These are phyloP conservation scores for Sordaria brevicollis DNA, from an alignment of 495 filamentous ascomycete species.

Conservation along the genomic window DNA sequence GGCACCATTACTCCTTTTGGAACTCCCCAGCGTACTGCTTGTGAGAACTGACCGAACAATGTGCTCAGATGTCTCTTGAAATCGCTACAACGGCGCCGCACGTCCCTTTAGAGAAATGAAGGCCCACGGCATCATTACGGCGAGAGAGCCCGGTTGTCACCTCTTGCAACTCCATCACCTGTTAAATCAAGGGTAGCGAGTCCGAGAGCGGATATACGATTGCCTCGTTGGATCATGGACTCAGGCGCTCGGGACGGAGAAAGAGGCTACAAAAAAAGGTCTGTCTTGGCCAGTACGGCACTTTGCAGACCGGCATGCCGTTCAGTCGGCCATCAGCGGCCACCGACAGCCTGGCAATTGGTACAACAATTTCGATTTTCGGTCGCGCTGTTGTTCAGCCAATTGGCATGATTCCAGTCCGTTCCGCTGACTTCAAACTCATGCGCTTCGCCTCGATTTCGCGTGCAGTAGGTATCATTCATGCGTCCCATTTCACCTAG, in stretches of 20 bases:
- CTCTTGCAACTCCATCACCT: background rate
- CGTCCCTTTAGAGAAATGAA: background rate
- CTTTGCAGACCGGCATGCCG: background rate
- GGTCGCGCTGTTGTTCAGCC: slow-evolving; percentile 4
- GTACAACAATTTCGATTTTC: slow-evolving; percentile 3
- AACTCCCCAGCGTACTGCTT: background rate
- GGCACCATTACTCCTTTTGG: background rate
- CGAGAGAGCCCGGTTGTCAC: background rate
- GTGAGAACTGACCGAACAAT: background rate
- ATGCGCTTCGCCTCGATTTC: slow-evolving; percentile 18
- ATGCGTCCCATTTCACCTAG: slow-evolving; percentile 6
- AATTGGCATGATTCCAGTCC: slow-evolving; percentile 19
- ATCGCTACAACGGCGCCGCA: background rate
- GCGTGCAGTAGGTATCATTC: slow-evolving; percentile 16
- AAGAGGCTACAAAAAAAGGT: background rate
- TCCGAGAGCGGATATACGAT: background rate
- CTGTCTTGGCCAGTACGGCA: background rate
- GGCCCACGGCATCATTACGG: background rate
- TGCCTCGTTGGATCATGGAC: background rate
- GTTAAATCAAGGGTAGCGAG: background rate
- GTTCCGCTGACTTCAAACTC: slow-evolving; percentile 21
- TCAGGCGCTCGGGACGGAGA: background rate
- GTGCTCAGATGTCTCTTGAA: background rate
- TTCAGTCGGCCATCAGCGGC: slow-evolving; percentile 10
- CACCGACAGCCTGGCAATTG: slow-evolving; percentile 14